Evolutionary conservation across 2,329 filamentous ascomycete genomes (phyloP).

Genomic region (Penicillium sp.): DNA sequence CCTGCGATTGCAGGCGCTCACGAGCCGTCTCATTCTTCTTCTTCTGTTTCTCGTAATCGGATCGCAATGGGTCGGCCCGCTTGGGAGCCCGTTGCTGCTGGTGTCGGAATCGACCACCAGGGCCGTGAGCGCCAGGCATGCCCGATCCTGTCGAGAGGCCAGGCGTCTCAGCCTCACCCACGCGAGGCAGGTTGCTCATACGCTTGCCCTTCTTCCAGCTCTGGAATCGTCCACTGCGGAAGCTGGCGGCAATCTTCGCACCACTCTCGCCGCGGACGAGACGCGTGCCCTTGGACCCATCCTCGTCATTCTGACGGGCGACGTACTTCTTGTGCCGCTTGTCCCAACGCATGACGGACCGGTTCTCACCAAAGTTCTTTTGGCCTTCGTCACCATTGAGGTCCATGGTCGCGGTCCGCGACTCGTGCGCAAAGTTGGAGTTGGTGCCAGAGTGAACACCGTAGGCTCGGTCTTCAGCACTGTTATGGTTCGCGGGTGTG

Average conservation of each 20-base stretch:
- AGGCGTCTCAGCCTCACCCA: slow-evolving; percentile 74
- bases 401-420: slow-evolving; percentile 88
- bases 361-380: slow-evolving; percentile 75
- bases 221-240: slow-evolving; percentile 92
- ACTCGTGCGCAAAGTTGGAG: slow-evolving; percentile 81
- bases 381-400: slow-evolving; percentile 81
- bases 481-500: slow-evolving; percentile 75
- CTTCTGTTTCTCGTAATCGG: slow-evolving; percentile 88
- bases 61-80: slow-evolving; percentile 86
- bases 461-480: slow-evolving; percentile 88
- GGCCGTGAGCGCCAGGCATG: slow-evolving; percentile 26
- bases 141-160: slow-evolving; percentile 25
- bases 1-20: slow-evolving; percentile 57
- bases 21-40: slow-evolving; percentile 84
- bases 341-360: slow-evolving; percentile 88
- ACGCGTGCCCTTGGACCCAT: slow-evolving; percentile 74
- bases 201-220: slow-evolving; percentile 87
- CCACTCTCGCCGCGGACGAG: slow-evolving; percentile 89
- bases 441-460: slow-evolving; percentile 81
- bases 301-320: slow-evolving; percentile 85
- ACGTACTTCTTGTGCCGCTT: slow-evolving; percentile 97
- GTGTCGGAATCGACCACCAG: slow-evolving; percentile 73
- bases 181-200: slow-evolving; percentile 72
- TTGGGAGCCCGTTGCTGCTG: slow-evolving; percentile 87
- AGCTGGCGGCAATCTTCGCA: slow-evolving; percentile 91